These are phyloP conservation scores for Phytophthora citrophthora DNA, from an alignment of 352 stramenopile genomes.

Conservation along the genomic window DNA sequence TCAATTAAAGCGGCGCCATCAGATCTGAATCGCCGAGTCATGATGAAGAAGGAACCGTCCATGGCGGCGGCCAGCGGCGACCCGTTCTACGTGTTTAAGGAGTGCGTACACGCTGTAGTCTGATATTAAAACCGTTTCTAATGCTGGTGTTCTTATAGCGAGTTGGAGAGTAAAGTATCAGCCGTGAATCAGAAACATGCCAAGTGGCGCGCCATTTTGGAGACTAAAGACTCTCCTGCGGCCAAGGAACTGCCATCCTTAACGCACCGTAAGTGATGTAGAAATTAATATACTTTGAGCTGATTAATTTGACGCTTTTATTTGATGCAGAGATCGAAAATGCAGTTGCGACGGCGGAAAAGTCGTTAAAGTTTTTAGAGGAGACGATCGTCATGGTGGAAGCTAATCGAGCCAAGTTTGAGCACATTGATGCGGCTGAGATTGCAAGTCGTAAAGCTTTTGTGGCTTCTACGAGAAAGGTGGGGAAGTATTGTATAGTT, in stretches of 20 bases:
- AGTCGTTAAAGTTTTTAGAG: constrained; percentile 83
- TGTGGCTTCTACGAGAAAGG: constrained; percentile 63
- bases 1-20: constrained; percentile 8
- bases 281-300: neutral
- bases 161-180: constrained; percentile 80
- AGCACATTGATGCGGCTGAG: constrained; percentile 77
- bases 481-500: neutral
- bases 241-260: constrained; percentile 62
- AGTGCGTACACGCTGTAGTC: constrained; percentile 41
- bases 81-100: constrained; percentile 88
- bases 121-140: neutral
- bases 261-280: constrained; percentile 49
- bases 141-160: constrained; percentile 36
- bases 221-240: constrained; percentile 47
- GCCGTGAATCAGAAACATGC: constrained; percentile 71
- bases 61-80: constrained; percentile 60
- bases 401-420: constrained; percentile 79
- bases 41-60: constrained; percentile 37
- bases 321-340: constrained; percentile 58
- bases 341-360: constrained; percentile 61
- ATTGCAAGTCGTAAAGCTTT: constrained; percentile 75
- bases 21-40: constrained; percentile 16
- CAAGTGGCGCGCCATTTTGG: constrained; percentile 66
- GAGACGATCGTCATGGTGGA: constrained; percentile 87
- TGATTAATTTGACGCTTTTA: neutral